Evolutionary conservation across 305 asterid species (phyloP).

Genomic region (Fraxinus latifolia): DNA sequence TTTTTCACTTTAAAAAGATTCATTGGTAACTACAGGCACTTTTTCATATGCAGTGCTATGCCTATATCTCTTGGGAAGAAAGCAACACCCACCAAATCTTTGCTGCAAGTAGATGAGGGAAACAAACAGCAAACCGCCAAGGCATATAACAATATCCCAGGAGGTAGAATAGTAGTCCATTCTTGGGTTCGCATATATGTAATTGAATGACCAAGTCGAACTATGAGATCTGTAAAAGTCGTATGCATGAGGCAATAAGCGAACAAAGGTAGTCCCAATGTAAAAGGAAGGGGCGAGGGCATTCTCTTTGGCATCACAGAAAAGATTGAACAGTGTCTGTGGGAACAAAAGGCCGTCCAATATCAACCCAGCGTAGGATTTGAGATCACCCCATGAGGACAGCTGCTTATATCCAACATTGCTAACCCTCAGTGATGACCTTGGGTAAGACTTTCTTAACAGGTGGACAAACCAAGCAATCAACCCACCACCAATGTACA

Average conservation of each 20-base stretch:
- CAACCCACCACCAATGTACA: constrained; percentile 64
- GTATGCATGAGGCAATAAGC: constrained; percentile 72
- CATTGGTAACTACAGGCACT: constrained; percentile 54
- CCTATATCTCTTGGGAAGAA: constrained; percentile 49
- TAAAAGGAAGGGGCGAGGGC: constrained; percentile 70
- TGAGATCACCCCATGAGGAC: constrained; percentile 66
- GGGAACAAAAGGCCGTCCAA: constrained; percentile 83
- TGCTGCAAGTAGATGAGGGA: constrained; percentile 74
- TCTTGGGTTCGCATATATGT: constrained; percentile 33
- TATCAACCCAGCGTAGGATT: constrained; percentile 68
- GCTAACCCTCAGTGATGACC: constrained; percentile 21
- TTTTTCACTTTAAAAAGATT: constrained; percentile 15
- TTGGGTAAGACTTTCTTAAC: constrained; percentile 38
- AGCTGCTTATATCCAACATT: constrained; percentile 19
- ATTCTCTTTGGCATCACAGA: constrained; percentile 41
- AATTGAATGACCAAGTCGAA: constrained; percentile 45
- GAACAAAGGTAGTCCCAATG: constrained; percentile 64
- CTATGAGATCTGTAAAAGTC: constrained; percentile 70
- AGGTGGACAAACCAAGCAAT: constrained; percentile 62
- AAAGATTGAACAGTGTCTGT: constrained; percentile 61
- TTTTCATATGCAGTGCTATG: constrained; percentile 53
- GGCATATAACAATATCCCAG: constrained; percentile 70
- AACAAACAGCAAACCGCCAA: constrained; percentile 51
- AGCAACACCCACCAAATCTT: constrained; percentile 62
- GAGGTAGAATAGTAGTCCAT: constrained; percentile 74